Percentiles rank a stretch among this genome's conserved stretches.
Conservation (phyloP, 2,329 filamentous ascomycete species). For the Ascomycota sp. region DNA sequence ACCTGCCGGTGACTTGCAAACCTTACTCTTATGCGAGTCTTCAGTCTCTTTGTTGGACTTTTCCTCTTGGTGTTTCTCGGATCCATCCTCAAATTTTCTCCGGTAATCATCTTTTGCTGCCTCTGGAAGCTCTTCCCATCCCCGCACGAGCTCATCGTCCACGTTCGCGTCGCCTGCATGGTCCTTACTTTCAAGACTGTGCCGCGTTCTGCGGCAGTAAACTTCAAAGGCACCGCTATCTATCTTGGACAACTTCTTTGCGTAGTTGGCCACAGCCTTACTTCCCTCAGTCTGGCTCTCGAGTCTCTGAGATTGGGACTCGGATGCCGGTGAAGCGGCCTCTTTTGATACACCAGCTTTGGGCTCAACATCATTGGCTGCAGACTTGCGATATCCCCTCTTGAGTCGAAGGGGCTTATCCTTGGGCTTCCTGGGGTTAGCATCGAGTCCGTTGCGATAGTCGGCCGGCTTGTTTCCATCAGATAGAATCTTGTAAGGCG, state of each 20-base stretch:
- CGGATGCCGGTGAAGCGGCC: slow-evolving; percentile 25
- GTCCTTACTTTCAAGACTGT: slow-evolving; percentile 20
- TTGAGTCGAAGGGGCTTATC: slow-evolving; percentile 58
- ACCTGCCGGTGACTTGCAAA: slow-evolving; percentile 2
- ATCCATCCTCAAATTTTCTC: slow-evolving; percentile 10
- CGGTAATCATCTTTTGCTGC: slow-evolving; percentile 27
- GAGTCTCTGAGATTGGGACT: slow-evolving; percentile 17
- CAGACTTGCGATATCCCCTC: slow-evolving; percentile 43
- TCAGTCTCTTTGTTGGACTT: slow-evolving; percentile 5
- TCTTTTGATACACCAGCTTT: slow-evolving; percentile 22
- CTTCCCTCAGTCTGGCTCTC: slow-evolving; percentile 10
- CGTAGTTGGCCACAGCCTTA: slow-evolving; percentile 15
- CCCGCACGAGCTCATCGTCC: slow-evolving; percentile 31
- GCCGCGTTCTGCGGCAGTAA: slow-evolving; percentile 28
- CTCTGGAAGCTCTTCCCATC: slow-evolving; percentile 30
- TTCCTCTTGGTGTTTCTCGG: slow-evolving; percentile 7
- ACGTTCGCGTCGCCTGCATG: slow-evolving; percentile 19
- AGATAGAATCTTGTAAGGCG: slow-evolving; percentile 13
- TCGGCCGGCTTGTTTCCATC: slow-evolving; percentile 11
- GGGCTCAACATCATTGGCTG: slow-evolving; percentile 21
- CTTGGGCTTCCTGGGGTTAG: slow-evolving; percentile 36
- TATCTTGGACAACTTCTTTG: slow-evolving; percentile 18
- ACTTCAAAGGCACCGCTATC: slow-evolving; percentile 29
- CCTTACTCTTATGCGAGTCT: slow-evolving; percentile 4
- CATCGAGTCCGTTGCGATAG: slow-evolving; percentile 12